A percentile compares a stretch with the other conserved stretches of the same genome.
Conservation (phyloP, 805 yeast species). For the Sugiyamaella boreocaroliniensis region DNA sequence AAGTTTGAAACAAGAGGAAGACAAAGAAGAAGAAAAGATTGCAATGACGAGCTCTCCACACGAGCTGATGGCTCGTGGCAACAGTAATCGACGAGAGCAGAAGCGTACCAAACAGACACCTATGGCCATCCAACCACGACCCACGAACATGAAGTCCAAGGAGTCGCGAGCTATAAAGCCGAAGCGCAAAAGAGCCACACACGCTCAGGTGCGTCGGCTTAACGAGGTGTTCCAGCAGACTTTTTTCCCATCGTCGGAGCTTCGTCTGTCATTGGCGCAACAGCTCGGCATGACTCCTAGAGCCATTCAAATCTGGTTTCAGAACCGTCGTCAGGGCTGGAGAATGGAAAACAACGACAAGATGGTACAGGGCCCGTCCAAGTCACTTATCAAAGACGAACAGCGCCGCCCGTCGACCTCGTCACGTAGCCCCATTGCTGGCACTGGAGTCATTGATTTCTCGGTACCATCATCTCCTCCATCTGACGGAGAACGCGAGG, state of each 20-base stretch:
- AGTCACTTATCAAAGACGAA: background rate
- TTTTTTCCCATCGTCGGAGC: slow-evolving; percentile 70
- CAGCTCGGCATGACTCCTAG: slow-evolving; percentile 79
- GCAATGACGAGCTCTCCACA: background rate
- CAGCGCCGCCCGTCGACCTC: background rate
- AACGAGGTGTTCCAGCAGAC: slow-evolving; percentile 67
- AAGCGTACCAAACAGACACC: background rate
- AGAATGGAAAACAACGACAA: slow-evolving; percentile 20
- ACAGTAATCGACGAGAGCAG: background rate
- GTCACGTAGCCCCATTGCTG: slow-evolving; percentile 1
- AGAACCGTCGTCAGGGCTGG: slow-evolving; percentile 56
- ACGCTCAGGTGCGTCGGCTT: slow-evolving; percentile 66
- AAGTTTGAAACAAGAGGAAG: background rate
- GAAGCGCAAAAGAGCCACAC: slow-evolving; percentile 67
- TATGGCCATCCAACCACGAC: slow-evolving; percentile 7
- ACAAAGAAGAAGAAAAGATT: background rate
- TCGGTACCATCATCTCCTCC: background rate
- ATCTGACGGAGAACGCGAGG: background rate
- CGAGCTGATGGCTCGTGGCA: background rate
- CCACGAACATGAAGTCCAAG: slow-evolving; percentile 1
- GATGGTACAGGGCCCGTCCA: slow-evolving; percentile 7
- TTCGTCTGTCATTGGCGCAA: slow-evolving; percentile 61
- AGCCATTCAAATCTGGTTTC: slow-evolving; percentile 89
- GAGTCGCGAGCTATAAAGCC: slow-evolving; percentile 25
- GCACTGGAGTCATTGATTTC: slow-evolving; percentile 10